These are phyloP conservation scores for Byssoonygena ceratinophila DNA, from an alignment of 2,329 filamentous ascomycete species.

Conservation along the genomic window DNA sequence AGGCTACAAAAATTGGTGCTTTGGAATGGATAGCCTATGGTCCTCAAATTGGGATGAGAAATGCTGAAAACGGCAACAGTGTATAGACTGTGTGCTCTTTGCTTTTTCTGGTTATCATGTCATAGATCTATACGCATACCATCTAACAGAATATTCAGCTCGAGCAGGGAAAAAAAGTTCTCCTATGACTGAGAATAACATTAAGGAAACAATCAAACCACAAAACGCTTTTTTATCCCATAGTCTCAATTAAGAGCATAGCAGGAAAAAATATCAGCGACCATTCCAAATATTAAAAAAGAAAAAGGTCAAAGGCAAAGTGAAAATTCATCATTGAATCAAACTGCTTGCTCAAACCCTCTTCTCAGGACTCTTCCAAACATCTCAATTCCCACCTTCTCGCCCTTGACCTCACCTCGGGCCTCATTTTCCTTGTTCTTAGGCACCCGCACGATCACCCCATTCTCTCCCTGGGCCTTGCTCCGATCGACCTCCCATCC, in stretches of 20 bases:
- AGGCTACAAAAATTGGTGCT: too few species aligned
- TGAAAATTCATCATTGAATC: slow-evolving; percentile 21
- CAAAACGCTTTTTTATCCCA: neutral
- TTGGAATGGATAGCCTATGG: neutral
- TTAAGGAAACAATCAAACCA: slow-evolving; percentile 3
- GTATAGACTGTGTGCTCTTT: neutral
- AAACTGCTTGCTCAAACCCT: slow-evolving; percentile 73
- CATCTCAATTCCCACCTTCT: slow-evolving; percentile 61
- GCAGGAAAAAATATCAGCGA: too few species aligned
- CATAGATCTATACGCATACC: neutral
- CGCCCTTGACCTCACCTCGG: slow-evolving; percentile 85
- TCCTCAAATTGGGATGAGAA: too few species aligned
- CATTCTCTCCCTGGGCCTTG: slow-evolving; percentile 24
- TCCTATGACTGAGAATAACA: slow-evolving; percentile 13
- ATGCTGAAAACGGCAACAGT: neutral
- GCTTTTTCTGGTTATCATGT: neutral
- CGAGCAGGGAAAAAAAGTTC: neutral
- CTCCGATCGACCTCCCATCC: slow-evolving; percentile 70
- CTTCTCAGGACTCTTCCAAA: slow-evolving; percentile 60
- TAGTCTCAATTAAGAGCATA: neutral
- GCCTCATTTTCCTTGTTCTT: slow-evolving; percentile 96
- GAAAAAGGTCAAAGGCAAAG: slow-evolving; percentile 8
- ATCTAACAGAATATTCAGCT: neutral
- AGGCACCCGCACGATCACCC: slow-evolving; percentile 59
- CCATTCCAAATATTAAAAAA: slow-evolving; percentile 14